Conservation (phyloP, 768 basidiomycete genomes). For the Trametes punicea region DNA sequence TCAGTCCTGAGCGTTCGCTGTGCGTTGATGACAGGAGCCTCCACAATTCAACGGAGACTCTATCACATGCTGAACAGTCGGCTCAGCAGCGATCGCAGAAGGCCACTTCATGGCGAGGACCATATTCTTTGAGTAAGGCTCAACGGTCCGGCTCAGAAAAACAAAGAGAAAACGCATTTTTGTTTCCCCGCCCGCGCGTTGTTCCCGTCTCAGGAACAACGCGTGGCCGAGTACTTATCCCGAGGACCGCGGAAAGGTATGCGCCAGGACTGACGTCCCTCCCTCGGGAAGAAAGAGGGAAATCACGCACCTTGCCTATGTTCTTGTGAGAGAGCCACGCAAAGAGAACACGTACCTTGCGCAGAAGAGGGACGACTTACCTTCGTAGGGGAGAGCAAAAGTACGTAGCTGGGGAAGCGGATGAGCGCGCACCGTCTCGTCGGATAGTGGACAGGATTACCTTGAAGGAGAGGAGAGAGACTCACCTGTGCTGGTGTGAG, state of each 20-base stretch:
- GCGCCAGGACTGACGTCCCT: constrained; percentile 11
- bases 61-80: too few relatives aligned
- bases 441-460: not conserved
- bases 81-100: too few relatives aligned
- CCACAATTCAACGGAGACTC: too few relatives aligned
- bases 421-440: too few relatives aligned
- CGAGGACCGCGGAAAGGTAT: constrained; percentile 15
- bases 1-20: too few relatives aligned
- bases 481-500: not conserved
- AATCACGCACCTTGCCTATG: not conserved
- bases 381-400: not conserved
- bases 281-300: constrained; percentile 3
- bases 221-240: constrained; percentile 3
- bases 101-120: too few relatives aligned
- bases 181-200: not conserved
- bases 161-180: not conserved
- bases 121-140: too few relatives aligned
- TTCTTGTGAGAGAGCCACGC: not conserved
- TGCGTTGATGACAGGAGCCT: too few relatives aligned
- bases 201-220: not conserved
- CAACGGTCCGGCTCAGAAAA: not conserved
- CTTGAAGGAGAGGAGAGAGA: not conserved
- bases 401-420: not conserved
- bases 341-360: not conserved
- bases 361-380: not conserved